Base-by-base conservation (phyloP, 2,329 filamentous ascomycete species). In the Paecilomyces fulvus region DNA sequence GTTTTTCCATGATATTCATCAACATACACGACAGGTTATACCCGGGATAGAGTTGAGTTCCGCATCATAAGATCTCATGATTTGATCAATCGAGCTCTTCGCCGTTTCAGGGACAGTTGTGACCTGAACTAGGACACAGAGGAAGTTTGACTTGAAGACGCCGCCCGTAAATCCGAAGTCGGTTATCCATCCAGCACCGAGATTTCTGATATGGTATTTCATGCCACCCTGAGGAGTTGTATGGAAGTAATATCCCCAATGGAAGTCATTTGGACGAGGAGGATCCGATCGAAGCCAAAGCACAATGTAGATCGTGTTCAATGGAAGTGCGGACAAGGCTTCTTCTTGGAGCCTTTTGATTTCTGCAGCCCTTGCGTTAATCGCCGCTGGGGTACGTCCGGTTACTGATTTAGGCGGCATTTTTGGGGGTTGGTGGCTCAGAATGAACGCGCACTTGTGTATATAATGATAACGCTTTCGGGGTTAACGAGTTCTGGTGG, bases 201-300 rank as follows among this genome's bases (percentile, higher is more conserved):
- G 1, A 37, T 61, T 62, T 52, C 53, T 58, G 51, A 66, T 59
- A 49, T 66, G 67, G 54, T 68, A 67, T 53, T 64, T 63, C 25
- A 51, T 63, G 48, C 61, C 59, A 21, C 59, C 50, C n/a, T 23
- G 31, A n/a, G 30, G 10, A 7, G 21, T n/a, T 11, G 37, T 61
- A 54, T 67, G 66, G 54, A 63, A 56, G 51, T 70, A 70, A 9
- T 63, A 61, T 2, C 54, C 67, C 67, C 67, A 70, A 57, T 70
- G 64, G 55, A 67, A 68, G n/a, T 68, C 58, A 49, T 69, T 62
- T 21, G 58, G 54, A 1, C 52, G 7, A 3, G 64, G 64, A 30
- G 64, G 66, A 37, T 70, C 60, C 1, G 61, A 56, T 4, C 63
- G 62, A 11, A 66, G 59, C 43, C 56, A 67, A 11, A 70, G 63